phyloP scores from a whole-genome alignment of 345 rosid genomes.

The Capsella bursapastoris region DNA sequence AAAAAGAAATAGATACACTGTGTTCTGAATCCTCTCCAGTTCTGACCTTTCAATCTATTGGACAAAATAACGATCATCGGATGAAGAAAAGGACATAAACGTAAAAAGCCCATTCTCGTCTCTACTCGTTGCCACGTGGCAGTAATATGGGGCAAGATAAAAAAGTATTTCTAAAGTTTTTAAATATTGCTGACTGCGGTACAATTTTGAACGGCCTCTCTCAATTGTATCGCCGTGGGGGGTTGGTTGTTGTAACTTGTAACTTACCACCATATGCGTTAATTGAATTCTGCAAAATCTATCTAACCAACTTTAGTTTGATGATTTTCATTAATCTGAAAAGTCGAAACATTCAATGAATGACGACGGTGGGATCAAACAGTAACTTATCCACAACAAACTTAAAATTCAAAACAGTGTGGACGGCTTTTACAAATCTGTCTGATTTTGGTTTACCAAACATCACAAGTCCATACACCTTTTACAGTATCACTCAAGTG shows the following conservation, averaged over 20 bases:
- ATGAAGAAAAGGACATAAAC: slow-evolving; percentile 14
- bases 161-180: not conserved
- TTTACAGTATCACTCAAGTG: not conserved
- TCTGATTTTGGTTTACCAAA: slow-evolving; percentile 13
- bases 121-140: slow-evolving; percentile 33
- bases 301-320: not conserved
- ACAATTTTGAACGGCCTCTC: not conserved
- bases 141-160: not conserved
- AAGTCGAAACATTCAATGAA: not conserved
- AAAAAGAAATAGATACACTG: too few species aligned
- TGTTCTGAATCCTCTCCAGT: not conserved
- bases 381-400: not conserved
- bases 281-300: not conserved
- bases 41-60: slow-evolving; percentile 15
- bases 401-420: not conserved
- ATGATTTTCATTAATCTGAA: too few species aligned
- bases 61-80: slow-evolving; percentile 8
- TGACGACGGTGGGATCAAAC: not conserved
- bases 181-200: not conserved
- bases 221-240: not conserved
- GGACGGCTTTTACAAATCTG: slow-evolving; percentile 20
- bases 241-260: not conserved
- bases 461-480: not conserved
- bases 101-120: slow-evolving; percentile 21
- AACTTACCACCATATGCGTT: not conserved